Conservation (phyloP, 2,329 filamentous ascomycete species). For the Sporothrix brunneoviolacea region DNA sequence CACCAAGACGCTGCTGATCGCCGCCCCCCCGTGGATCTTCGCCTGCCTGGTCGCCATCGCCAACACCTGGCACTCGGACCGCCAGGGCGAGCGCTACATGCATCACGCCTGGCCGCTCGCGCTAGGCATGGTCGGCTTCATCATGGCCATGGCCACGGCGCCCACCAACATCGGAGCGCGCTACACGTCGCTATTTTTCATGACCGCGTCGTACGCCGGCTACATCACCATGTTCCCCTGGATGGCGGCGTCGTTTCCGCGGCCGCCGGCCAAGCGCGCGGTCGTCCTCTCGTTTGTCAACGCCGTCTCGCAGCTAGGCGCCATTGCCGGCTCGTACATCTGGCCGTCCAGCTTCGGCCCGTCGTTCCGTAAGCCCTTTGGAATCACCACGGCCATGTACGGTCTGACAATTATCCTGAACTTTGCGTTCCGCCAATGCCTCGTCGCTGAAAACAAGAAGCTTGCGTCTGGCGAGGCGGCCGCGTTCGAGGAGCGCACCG, state of each 20-base stretch:
- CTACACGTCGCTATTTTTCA: slow-evolving; percentile 55
- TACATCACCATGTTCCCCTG: slow-evolving; percentile 39
- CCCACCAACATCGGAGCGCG: slow-evolving; percentile 50
- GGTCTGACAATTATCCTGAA: neutral
- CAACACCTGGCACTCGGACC: slow-evolving; percentile 48
- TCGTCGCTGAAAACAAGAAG: slow-evolving; percentile 1
- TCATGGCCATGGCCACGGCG: slow-evolving; percentile 6
- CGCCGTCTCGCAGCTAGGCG: slow-evolving; percentile 50
- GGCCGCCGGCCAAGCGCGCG: slow-evolving; percentile 29
- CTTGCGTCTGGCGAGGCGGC: neutral
- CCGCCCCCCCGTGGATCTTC: slow-evolving; percentile 39
- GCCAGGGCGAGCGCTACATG: slow-evolving; percentile 52
- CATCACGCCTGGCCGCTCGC: slow-evolving; percentile 40
- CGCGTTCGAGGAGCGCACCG: neutral
- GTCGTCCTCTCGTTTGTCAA: slow-evolving; percentile 57
- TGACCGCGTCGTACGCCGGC: slow-evolving; percentile 46
- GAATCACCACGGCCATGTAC: slow-evolving; percentile 3
- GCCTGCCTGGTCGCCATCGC: slow-evolving; percentile 24
- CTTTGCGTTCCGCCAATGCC: neutral
- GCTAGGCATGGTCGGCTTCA: slow-evolving; percentile 2
- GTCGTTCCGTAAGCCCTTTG: neutral
- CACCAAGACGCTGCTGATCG: slow-evolving; percentile 38
- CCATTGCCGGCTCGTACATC: slow-evolving; percentile 23
- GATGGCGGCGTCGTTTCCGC: slow-evolving; percentile 45
- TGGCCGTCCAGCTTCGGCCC: slow-evolving; percentile 20